Percentiles rank a stretch among this genome's conserved stretches.
Conservation (phyloP, 2,329 filamentous ascomycete species). For the Colletotrichum tabaci region DNA sequence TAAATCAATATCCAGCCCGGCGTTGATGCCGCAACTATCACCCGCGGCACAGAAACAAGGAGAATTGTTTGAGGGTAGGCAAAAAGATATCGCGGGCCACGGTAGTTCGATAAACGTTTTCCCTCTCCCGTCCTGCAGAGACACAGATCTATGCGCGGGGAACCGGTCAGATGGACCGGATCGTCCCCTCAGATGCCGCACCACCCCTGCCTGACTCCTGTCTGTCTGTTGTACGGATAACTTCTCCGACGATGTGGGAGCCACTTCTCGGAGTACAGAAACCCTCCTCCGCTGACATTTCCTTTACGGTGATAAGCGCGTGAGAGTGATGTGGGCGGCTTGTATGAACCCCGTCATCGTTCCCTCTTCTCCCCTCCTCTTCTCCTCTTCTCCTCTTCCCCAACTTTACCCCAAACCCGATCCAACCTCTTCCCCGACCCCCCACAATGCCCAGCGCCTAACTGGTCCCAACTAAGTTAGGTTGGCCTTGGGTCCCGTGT, state of each 20-base stretch:
- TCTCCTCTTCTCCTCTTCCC: slow-evolving; percentile 1
- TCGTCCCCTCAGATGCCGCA: not conserved
- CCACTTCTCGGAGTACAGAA: not conserved
- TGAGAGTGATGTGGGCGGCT: not conserved
- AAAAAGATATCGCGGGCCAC: not conserved
- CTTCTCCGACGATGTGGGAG: not conserved
- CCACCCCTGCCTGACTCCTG: not conserved
- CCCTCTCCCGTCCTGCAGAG: not conserved
- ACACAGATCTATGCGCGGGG: not conserved
- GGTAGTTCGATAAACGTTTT: too few relatives aligned
- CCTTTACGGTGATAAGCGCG: not conserved
- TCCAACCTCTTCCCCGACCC: not conserved
- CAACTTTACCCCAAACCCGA: not conserved
- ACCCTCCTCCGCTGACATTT: not conserved
- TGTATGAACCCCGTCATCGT: not conserved
- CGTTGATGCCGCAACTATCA: not conserved
- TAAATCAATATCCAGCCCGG: not conserved
- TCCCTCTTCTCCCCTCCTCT: too few relatives aligned
- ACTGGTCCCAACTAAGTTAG: not conserved
- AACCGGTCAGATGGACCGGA: not conserved
- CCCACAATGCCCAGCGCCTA: not conserved
- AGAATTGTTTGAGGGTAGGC: not conserved
- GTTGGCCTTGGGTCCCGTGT: not conserved
- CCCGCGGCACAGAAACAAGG: not conserved
- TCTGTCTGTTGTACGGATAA: too few relatives aligned